Evolutionary conservation across 2,329 filamentous ascomycete species (phyloP), one percentile per base, ranked within the genome.

Genomic region (Fusarium buxicola): DNA sequence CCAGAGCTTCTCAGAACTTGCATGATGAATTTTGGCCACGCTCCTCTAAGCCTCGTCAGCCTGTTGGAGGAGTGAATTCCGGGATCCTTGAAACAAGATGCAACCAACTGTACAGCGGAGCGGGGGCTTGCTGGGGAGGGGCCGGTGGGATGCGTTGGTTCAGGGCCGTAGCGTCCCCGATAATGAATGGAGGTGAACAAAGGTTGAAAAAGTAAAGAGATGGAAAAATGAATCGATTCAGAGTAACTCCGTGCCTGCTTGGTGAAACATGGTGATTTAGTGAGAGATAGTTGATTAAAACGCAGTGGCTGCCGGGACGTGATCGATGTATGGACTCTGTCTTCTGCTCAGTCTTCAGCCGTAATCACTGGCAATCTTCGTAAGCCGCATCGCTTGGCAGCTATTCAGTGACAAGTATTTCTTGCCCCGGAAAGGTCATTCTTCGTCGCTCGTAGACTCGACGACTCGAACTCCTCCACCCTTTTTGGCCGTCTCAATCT

Each of bases 401-500:
- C 25, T 13, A 15, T 25, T 30, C 27, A 25, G 35, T 13, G 16
- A 44, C 13, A 8, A 40, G 30, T 27, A 36, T 15, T 25, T 12
- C 9, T 18, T 12, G 7, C 16, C 9, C 10, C 13, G 35, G 25
- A 12, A 10, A 12, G 21, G n/a, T 71, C 40, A 71, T 46, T 71
- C 73, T 2, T 74, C 72, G 2, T 77, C 73, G n/a, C 74, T 73
- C 9, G 75, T 73, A 13, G 77, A 72, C 13, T 76, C 74, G 11
- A 84, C 82, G 12, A 84, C 73, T 24, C 82, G 75, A 34, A 84
- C 76, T 3, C 72, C 76, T 1, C 74, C 78, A 1, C 74, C 77
- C 66, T 79, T 81, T 63, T 77, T 80, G 4, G 71, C 66, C 35
- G 77, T 75, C 31, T 79, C 78, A 4, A 73, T 74, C 45, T 78